Percentiles rank a stretch among this genome's conserved stretches.
These are phyloP conservation scores for Saccharomycopsis schoenii DNA, from an alignment of 805 yeast species.

Conservation along the genomic window DNA sequence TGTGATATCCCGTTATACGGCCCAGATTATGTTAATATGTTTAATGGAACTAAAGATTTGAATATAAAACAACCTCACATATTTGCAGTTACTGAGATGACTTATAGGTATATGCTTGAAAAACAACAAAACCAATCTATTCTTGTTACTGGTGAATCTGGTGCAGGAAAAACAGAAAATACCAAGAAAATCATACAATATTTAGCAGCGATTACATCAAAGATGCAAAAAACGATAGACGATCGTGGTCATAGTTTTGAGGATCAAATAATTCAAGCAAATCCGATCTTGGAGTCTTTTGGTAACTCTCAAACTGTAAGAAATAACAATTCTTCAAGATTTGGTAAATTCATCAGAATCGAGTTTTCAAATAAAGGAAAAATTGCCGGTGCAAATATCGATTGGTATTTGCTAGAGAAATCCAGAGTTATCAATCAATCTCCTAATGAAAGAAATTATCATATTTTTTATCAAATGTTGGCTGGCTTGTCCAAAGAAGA, in stretches of 20 bases:
- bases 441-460: conserved; percentile 77
- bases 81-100: conserved; percentile 80
- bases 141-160: conserved; percentile 96
- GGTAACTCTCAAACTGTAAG: conserved; percentile 96
- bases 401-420: conserved; percentile 89
- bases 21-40: conserved; percentile 43
- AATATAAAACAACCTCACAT: conserved; percentile 69
- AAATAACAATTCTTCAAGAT: conserved; percentile 90
- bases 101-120: conserved; percentile 63
- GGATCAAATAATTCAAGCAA: conserved; percentile 79
- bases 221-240: conserved; percentile 4
- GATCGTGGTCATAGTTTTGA: conserved; percentile 42
- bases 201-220: conserved; percentile 62
- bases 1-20: conserved; percentile 63
- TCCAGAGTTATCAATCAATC: conserved; percentile 82
- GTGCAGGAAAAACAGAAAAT: conserved; percentile 98
- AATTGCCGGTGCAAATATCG: conserved; percentile 83
- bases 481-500: conserved; percentile 52
- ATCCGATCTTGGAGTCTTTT: conserved; percentile 90
- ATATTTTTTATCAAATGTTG: conserved; percentile 83
- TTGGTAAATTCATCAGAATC: conserved; percentile 90
- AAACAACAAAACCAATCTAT: conserved; percentile 77
- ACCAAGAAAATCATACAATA: conserved; percentile 93
- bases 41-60: conserved; percentile 34
- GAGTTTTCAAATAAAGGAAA: conserved; percentile 55